phyloP scores from a whole-genome alignment of 768 basidiomycete genomes.

The Dacryopinax spathularia region DNA sequence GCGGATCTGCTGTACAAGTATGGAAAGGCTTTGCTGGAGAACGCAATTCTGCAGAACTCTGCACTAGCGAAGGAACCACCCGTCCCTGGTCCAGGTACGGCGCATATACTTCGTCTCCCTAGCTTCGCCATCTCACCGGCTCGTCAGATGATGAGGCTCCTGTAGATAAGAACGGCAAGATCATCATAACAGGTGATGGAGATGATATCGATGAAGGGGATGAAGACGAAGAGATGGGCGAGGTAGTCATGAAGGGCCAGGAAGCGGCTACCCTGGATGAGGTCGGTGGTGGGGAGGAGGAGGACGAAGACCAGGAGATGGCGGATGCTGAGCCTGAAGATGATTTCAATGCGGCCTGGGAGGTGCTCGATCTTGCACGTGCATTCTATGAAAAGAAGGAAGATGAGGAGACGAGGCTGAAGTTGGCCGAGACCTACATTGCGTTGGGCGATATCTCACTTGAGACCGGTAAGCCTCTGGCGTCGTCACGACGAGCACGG shows the following conservation, averaged over 20 bases:
- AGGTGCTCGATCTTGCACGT: slow-evolving; percentile 87
- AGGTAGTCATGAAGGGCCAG: slow-evolving; percentile 30
- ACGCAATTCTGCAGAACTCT: slow-evolving; percentile 69
- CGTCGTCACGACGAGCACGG: background rate
- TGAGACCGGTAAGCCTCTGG: slow-evolving; percentile 74
- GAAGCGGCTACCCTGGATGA: slow-evolving; percentile 26
- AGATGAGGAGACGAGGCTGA: slow-evolving; percentile 52
- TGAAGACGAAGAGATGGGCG: slow-evolving; percentile 36
- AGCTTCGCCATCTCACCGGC: background rate
- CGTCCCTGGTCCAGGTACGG: slow-evolving; percentile 12
- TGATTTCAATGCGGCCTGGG: slow-evolving; percentile 97
- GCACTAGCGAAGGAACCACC: slow-evolving; percentile 83
- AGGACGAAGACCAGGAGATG: slow-evolving; percentile 43
- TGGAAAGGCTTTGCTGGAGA: slow-evolving; percentile 84
- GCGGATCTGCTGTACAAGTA: slow-evolving; percentile 85
- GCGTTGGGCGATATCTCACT: slow-evolving; percentile 89
- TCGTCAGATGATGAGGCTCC: slow-evolving; percentile 4
- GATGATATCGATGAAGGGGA: slow-evolving; percentile 48
- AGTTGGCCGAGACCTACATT: slow-evolving; percentile 82
- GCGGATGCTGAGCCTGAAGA: slow-evolving; percentile 80
- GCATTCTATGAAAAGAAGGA: slow-evolving; percentile 64
- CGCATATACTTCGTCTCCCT: background rate
- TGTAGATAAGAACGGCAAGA: slow-evolving; percentile 6
- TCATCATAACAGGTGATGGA: slow-evolving; percentile 8
- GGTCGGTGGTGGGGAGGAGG: slow-evolving; percentile 31